A percentile compares a stretch with the other conserved stretches of the same genome.
phyloP scores from a whole-genome alignment of 2,329 filamentous ascomycete species.

The Coleophoma eucalyptorum region DNA sequence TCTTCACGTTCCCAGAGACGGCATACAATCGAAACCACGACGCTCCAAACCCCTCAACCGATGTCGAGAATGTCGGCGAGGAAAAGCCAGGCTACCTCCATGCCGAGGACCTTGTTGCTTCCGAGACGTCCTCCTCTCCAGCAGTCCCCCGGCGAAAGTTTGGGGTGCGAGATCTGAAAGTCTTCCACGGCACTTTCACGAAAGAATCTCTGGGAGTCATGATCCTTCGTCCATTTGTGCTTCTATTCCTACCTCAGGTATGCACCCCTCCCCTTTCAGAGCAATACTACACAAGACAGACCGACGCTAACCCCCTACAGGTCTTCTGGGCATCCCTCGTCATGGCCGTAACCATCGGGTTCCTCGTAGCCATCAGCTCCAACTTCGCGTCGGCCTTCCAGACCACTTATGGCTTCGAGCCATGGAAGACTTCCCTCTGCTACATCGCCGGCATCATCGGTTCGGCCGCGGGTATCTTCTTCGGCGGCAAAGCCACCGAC shows the following conservation, averaged over 20 bases:
- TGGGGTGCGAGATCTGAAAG: no score
- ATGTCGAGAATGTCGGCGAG: constrained; percentile 18
- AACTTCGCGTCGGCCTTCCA: constrained; percentile 43
- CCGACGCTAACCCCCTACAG: constrained; percentile 25
- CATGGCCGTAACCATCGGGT: constrained; percentile 31
- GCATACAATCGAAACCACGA: constrained; percentile 34
- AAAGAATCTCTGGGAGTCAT: no score
- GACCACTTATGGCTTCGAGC: constrained; percentile 36
- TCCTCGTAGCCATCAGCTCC: constrained; percentile 46
- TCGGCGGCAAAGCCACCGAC: constrained; percentile 15
- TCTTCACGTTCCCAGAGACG: constrained; percentile 54
- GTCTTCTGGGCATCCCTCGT: constrained; percentile 26
- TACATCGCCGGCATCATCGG: constrained; percentile 14
- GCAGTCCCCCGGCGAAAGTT: no score
- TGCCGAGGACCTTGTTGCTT: not conserved
- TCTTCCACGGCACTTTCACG: no score
- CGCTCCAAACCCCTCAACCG: not conserved
- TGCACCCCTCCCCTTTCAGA: constrained; percentile 28
- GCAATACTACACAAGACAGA: constrained; percentile 37
- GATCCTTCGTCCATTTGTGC: no score
- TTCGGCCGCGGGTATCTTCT: constrained; percentile 10
- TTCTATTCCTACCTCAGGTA: not conserved
- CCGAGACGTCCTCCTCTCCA: no score
- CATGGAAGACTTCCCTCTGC: constrained; percentile 24
- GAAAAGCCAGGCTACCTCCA: not conserved